Conservation (phyloP, 225 moss, liverwort and hornwort genomes). For the Physcomitrium patens region DNA sequence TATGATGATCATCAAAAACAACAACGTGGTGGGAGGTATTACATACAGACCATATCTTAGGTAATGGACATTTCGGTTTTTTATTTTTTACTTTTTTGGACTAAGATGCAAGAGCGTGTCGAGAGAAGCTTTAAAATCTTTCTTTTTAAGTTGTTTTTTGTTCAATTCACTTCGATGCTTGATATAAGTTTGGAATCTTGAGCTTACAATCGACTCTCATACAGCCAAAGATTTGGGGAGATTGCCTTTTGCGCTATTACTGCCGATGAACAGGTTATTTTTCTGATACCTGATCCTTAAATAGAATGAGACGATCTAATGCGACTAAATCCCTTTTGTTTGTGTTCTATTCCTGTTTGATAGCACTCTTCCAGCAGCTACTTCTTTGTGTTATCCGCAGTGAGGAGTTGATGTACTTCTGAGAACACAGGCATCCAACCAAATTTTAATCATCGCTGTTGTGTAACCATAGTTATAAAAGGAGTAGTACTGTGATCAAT, state of each 20-base stretch:
- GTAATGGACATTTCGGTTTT: slow-evolving; percentile 32
- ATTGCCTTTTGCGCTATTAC: slow-evolving; percentile 96
- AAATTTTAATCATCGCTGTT: slow-evolving; percentile 1
- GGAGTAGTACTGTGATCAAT: background rate
- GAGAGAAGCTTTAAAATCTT: slow-evolving; percentile 23
- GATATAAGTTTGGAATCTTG: slow-evolving; percentile 11
- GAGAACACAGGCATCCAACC: background rate
- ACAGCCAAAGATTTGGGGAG: slow-evolving; percentile 99
- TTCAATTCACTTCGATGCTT: slow-evolving; percentile 6
- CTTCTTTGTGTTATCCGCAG: background rate
- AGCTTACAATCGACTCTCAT: slow-evolving; percentile 31
- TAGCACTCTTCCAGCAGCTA: slow-evolving; percentile 22
- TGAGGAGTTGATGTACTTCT: slow-evolving; percentile 10
- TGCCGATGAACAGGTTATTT: slow-evolving; percentile 89
- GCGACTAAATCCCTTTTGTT: slow-evolving; percentile 6
- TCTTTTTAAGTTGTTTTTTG: slow-evolving; percentile 15
- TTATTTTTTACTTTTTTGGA: background rate
- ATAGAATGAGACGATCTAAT: slow-evolving; percentile 23
- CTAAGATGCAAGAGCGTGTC: slow-evolving; percentile 17
- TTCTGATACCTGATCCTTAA: background rate
- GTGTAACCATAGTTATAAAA: background rate
- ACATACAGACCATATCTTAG: slow-evolving; percentile 95
- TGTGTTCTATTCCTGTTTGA: slow-evolving; percentile 6
- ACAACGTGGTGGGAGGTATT: slow-evolving; percentile 94
- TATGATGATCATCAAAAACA: slow-evolving; percentile 97